Evolutionary conservation across 495 filamentous ascomycete genomes (phyloP), one percentile per base, ranked within the genome.

Genomic region (Aspergillus cavernicola): DNA sequence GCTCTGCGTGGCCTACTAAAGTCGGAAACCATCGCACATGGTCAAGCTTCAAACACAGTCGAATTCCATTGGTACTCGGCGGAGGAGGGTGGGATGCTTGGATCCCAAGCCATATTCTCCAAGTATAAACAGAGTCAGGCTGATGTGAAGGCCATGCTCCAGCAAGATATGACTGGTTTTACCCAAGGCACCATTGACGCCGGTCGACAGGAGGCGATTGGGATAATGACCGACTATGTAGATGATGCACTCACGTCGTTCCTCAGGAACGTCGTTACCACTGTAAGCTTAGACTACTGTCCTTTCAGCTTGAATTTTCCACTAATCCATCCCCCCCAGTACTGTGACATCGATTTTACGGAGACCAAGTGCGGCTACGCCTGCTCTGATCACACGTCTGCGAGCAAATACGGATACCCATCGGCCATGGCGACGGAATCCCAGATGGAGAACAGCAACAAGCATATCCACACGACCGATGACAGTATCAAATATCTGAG

Each of bases 151-250:
- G 93, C 93, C 20, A 97, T 99, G 93, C 78, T 99, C 38, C 95
- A 99, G 75, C 93, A 99, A 68, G 93, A 99, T 67, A 99, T 97
- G 93, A 97, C 93, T 2, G 93, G 93, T 9, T 97, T 86, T 66
- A 79, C 90, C 4, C 84, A 90, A 53, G 85, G 84, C 35, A 95
- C 93, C 0, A 72, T 95, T 13, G 84, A 90, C 50, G 88, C 90
- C 11, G 92, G 92, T 39, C 79, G 87, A 65, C 77, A 84, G 13
- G 95, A 97, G 76, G 84, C 83, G 20, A 87, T 97, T 3, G 92
- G 93, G 22, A 89, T 99, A 32, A 96, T 99, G 56, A 88, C 87
- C 1, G 93, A 99, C 68, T 97, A 76, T 62, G 95, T 97, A 19
- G 86, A 97, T 62, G 74, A 80, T 2, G 81, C 73, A 33, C 74